Evolutionary conservation across 179 eudicot genomes (phyloP).

Genomic region (Beta corolliflora): DNA sequence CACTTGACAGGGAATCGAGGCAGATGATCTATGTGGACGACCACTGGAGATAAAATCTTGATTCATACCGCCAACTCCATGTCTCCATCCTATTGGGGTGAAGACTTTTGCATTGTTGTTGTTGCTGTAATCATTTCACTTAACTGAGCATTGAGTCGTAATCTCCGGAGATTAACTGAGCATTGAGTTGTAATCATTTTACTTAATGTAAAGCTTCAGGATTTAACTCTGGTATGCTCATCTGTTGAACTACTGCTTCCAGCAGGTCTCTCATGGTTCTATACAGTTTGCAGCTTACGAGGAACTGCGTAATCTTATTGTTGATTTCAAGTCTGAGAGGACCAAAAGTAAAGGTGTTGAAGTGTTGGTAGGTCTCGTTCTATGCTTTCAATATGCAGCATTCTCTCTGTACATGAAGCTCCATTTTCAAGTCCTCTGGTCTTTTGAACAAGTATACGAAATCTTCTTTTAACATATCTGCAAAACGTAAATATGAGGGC

Average conservation of each 20-base stretch:
- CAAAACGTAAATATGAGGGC: neutral
- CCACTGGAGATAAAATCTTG: neutral
- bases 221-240: constrained; percentile 23
- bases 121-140: neutral
- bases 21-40: neutral
- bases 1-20: neutral
- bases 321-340: constrained; percentile 48
- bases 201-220: neutral
- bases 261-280: constrained; percentile 98
- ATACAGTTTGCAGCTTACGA: constrained; percentile 97
- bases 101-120: neutral
- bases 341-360: constrained; percentile 35
- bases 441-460: neutral
- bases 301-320: constrained; percentile 71
- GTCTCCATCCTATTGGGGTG: neutral
- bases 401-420: constrained; percentile 6
- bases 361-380: constrained; percentile 54
- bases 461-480: neutral
- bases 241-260: constrained; percentile 22
- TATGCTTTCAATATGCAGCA: neutral
- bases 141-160: neutral
- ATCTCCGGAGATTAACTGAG: neutral
- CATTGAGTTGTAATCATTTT: neutral
- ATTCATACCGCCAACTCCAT: neutral
- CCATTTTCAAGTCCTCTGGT: neutral